Evolutionary conservation across 371 early-diverging fungal species (phyloP), one percentile per base, ranked within the genome.

Genomic region (Cokeromyces recurvatus): DNA sequence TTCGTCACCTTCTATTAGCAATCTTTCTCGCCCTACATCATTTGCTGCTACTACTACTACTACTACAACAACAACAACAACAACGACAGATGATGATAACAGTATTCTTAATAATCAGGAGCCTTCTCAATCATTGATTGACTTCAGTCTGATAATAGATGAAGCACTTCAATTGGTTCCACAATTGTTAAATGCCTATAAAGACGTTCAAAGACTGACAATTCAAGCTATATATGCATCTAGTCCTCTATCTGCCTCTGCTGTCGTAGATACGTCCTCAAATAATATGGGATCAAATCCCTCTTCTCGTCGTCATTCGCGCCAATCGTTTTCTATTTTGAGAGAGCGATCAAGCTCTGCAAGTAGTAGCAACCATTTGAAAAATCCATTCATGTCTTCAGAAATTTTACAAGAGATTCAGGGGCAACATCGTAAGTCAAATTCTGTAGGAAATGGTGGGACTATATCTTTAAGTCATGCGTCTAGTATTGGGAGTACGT

Each of bases 221-320:
- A 53, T 60, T 6, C 73, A 72, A 38, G 73, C 73, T 1, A 57
- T 72, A 14, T 61, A 68, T 23, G 64, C 66, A 5, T 46, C 65
- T 0, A 49, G 43, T 21, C 22, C 37, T 12, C 23, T 53, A 9
- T 12, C 51, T 19, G 32, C 10, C 3, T 5, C 42, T 1, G 11
- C 39, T 16, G 17, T 17, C 0, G 11, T 12, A 20, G 51, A 38
- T 0, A 24, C 17, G 0, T 4, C 32, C 5, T 23, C 23, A 4
- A 32, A n/a, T 5, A 11, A 20, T 2, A 21, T n/a, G 4, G 17
- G n/a, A 0, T 21, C 34, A 2, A 19, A 8, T 17, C 32, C 20
- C n/a, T 15, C 14, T 7, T 46, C 46, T 8, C 24, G 53, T 35
- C 50, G 53, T 9, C 39, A 38, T 22, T 53, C 59, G 5, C 38